Evolutionary conservation across 179 eudicot species (phyloP).

Genomic region (Drosera spatulata): DNA sequence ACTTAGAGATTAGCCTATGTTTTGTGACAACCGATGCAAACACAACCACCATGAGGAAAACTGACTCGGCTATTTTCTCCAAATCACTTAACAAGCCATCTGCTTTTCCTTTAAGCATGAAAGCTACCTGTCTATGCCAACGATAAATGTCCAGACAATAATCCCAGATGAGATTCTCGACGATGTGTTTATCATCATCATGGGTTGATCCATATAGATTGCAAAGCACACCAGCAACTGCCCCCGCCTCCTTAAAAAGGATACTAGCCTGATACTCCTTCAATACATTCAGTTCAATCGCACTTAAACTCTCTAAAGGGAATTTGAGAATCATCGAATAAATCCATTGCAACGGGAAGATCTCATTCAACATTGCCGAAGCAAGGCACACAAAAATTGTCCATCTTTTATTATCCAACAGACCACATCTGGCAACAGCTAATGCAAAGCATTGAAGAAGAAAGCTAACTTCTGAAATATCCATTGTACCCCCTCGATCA

Average conservation of each 20-base stretch:
- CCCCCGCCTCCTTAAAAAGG: conserved; percentile 86
- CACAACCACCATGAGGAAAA: conserved; percentile 89
- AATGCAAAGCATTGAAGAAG: conserved; percentile 54
- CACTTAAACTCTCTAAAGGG: conserved; percentile 14
- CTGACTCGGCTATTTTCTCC: conserved; percentile 87
- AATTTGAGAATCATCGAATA: conserved; percentile 34
- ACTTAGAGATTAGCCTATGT: conserved; percentile 37
- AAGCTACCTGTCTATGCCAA: conserved; percentile 52
- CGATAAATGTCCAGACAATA: conserved; percentile 61
- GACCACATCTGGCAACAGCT: conserved; percentile 72
- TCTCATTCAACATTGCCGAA: conserved; percentile 61
- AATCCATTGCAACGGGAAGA: conserved; percentile 52
- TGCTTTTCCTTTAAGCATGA: conserved; percentile 38
- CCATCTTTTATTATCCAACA: conserved; percentile 30
- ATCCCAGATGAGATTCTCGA: conserved; percentile 67
- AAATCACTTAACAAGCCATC: conserved; percentile 51
- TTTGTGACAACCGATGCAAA: conserved; percentile 86
- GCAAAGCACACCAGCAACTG: conserved; percentile 72
- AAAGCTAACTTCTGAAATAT: conserved; percentile 17
- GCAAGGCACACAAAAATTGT: conserved; percentile 57
- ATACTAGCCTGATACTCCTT: conserved; percentile 45
- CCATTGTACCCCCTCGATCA: conserved; percentile 2
- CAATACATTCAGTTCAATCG: conserved; percentile 18
- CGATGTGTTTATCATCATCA: conserved; percentile 43
- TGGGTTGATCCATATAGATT: conserved; percentile 57